Conservation (phyloP, 2,329 filamentous ascomycete genomes). For the Teratosphaeria destructans region DNA sequence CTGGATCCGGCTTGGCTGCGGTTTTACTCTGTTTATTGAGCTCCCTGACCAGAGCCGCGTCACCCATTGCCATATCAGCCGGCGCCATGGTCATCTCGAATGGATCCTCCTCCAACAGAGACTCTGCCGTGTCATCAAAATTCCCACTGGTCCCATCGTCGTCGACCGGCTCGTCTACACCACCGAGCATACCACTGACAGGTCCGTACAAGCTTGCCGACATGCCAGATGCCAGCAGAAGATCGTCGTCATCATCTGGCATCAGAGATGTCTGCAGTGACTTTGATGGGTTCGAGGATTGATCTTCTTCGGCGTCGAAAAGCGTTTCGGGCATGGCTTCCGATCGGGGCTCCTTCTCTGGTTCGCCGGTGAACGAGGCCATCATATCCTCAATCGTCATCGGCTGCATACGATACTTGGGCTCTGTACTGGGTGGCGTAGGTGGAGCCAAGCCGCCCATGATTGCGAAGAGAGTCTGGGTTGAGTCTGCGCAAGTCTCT, state of each 20-base stretch:
- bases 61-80: constrained; percentile 17
- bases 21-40: constrained; percentile 20
- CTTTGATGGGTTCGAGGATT: background rate
- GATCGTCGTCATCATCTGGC: constrained; percentile 28
- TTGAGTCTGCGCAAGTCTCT: constrained; percentile 94
- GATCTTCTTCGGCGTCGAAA: constrained; percentile 23
- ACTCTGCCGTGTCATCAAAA: constrained; percentile 23
- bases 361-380: constrained; percentile 80
- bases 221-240: constrained; percentile 27
- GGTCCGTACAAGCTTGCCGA: constrained; percentile 24
- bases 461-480: constrained; percentile 75
- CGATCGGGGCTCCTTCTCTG: constrained; percentile 55
- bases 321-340: constrained; percentile 34
- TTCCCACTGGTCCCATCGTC: constrained; percentile 9
- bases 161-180: constrained; percentile 11
- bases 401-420: constrained; percentile 78
- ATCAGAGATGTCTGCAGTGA: background rate
- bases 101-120: constrained; percentile 28
- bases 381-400: constrained; percentile 81
- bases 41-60: constrained; percentile 22
- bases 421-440: constrained; percentile 66
- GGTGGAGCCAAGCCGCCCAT: constrained; percentile 75
- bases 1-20: constrained; percentile 6
- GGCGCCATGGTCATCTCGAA: constrained; percentile 27
- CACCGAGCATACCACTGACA: constrained; percentile 18